A percentile compares a stretch with the other conserved stretches of the same genome.
These are phyloP conservation scores for Biscutella laevigata DNA, from an alignment of 441 rosid species.

Conservation along the genomic window DNA sequence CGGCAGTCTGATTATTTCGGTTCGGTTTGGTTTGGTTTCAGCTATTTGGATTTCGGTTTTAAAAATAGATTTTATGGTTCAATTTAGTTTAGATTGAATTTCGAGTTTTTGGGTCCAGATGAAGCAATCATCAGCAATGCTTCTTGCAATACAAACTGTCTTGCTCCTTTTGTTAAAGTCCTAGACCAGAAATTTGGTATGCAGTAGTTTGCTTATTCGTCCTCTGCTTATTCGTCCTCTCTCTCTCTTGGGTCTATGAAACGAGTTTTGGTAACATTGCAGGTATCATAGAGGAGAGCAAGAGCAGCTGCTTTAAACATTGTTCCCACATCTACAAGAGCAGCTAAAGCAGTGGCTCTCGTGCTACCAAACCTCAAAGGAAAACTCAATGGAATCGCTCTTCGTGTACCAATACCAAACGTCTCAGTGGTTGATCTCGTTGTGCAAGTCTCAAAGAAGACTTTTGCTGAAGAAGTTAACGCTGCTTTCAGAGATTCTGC, in stretches of 20 bases:
- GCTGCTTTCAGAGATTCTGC: conserved; percentile 83
- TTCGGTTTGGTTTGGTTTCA: background rate
- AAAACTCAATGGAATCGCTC: conserved; percentile 85
- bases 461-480: conserved; percentile 90
- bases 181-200: conserved; percentile 89
- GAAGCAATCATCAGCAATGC: conserved; percentile 93
- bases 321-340: conserved; percentile 91
- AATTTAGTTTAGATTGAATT: too few species aligned
- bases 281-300: conserved; percentile 95
- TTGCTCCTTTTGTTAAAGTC: conserved; percentile 94
- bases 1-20: background rate
- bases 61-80: too few species aligned
- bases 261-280: background rate
- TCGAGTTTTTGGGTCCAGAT: too few species aligned
- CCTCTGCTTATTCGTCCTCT: conserved; percentile 49
- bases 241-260: background rate
- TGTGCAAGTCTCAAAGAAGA: conserved; percentile 82
- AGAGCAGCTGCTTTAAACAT: conserved; percentile 90
- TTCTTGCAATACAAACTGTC: conserved; percentile 94
- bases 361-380: conserved; percentile 89
- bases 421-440: conserved; percentile 92
- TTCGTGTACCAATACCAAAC: conserved; percentile 93
- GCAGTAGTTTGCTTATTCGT: conserved; percentile 38
- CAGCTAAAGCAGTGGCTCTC: conserved; percentile 93
- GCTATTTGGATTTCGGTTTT: too few species aligned